Evolutionary conservation across 441 rosid species (phyloP).

Genomic region (Corymbia calophylla): DNA sequence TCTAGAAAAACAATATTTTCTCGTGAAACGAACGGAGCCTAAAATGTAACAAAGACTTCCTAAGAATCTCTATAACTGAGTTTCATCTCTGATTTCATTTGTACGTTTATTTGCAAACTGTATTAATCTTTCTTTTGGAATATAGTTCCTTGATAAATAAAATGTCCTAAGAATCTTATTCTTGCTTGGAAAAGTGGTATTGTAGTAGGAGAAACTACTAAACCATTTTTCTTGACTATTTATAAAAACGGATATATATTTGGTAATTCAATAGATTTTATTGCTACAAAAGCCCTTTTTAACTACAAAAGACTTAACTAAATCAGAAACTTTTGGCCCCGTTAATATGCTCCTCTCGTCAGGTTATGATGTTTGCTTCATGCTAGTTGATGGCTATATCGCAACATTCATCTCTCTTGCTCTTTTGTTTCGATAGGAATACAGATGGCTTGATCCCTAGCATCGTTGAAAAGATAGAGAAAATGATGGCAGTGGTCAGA

Average conservation of each 20-base stretch:
- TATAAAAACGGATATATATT: not conserved
- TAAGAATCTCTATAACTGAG: no score
- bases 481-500: not conserved
- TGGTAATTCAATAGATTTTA: not conserved
- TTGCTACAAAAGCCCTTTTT: not conserved
- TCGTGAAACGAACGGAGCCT: no score
- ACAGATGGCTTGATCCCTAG: not conserved
- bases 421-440: not conserved
- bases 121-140: no score
- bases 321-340: not conserved
- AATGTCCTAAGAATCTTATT: no score
- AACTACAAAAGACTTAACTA: not conserved
- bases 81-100: no score
- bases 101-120: no score
- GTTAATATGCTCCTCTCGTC: not conserved
- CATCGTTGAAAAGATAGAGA: not conserved
- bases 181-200: no score
- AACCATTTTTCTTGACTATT: no score
- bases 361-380: not conserved
- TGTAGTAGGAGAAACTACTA: no score
- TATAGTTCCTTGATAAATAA: no score
- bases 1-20: no score
- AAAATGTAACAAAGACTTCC: no score
- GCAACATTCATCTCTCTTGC: not conserved
- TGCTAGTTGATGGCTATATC: not conserved